Percentiles rank a stretch among this genome's conserved stretches.
Conservation (phyloP, 257 asterid species). For the Cordia subcordata region DNA sequence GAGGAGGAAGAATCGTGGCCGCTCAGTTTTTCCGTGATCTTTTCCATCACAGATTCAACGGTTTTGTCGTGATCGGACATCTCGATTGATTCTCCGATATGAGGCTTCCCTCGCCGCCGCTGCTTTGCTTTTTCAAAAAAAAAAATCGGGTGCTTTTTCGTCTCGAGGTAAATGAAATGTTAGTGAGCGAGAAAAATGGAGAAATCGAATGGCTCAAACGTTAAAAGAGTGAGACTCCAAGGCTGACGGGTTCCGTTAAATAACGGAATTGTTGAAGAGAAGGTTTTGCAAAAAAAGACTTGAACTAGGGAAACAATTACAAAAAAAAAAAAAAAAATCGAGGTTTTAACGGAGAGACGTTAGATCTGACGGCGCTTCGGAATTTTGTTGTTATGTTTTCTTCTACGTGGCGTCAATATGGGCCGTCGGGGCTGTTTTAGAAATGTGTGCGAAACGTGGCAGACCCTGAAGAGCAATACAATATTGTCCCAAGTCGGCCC, state of each 20-base stretch:
- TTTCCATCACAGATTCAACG: constrained; percentile 59
- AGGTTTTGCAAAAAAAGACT: no score
- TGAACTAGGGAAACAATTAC: no score
- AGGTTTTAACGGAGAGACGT: no score
- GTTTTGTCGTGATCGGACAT: constrained; percentile 68
- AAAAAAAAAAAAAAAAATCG: no score
- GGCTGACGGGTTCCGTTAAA: not conserved
- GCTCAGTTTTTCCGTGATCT: constrained; percentile 65
- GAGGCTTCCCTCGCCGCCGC: constrained; percentile 27
- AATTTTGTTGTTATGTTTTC: no score
- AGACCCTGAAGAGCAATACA: no score
- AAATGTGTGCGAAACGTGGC: no score
- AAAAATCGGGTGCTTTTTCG: not conserved
- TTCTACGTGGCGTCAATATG: no score
- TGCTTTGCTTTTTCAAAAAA: not conserved
- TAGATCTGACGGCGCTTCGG: no score
- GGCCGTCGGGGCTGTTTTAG: no score
- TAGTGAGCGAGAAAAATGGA: not conserved
- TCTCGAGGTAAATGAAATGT: not conserved
- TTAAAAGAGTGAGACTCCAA: not conserved
- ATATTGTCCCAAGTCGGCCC: no score
- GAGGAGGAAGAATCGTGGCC: constrained; percentile 69
- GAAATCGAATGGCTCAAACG: not conserved
- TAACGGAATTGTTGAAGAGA: no score
- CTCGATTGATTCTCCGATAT: constrained; percentile 32